Evolutionary conservation across 768 basidiomycete species (phyloP).

Genomic region (Leucosporidium yakuticum): DNA sequence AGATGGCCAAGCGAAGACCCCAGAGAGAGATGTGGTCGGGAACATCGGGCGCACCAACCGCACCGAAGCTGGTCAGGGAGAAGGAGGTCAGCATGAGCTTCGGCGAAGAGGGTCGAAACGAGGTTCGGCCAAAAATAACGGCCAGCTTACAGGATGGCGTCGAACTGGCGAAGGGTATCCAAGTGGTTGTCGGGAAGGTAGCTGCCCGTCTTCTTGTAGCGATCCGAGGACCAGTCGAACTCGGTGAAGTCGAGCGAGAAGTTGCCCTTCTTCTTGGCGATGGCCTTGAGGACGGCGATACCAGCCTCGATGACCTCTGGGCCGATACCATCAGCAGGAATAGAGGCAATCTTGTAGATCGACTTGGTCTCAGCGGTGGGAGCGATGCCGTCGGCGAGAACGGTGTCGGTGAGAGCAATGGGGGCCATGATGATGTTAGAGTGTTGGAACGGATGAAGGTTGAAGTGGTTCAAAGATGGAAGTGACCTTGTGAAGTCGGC

Average conservation of each 20-base stretch:
- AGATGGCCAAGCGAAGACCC: slow-evolving; percentile 52
- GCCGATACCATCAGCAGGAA: slow-evolving; percentile 56
- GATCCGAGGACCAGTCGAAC: slow-evolving; percentile 50
- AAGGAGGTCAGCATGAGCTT: slow-evolving; percentile 42
- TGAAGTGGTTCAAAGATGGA: too few species aligned
- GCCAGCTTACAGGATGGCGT: slow-evolving; percentile 40
- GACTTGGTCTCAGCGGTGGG: not conserved
- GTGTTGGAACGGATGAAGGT: not conserved
- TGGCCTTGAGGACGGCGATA: slow-evolving; percentile 49
- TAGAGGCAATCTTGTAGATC: slow-evolving; percentile 49
- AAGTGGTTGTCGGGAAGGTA: slow-evolving; percentile 48
- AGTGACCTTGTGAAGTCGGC: not conserved
- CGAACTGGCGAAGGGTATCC: slow-evolving; percentile 38
- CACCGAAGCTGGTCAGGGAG: slow-evolving; percentile 50
- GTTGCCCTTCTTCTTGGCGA: slow-evolving; percentile 47
- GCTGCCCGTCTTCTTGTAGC: slow-evolving; percentile 50
- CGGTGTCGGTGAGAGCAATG: not conserved
- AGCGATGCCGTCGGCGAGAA: not conserved
- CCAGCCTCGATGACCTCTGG: slow-evolving; percentile 53
- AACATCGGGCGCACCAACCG: slow-evolving; percentile 52
- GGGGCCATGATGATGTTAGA: slow-evolving; percentile 3
- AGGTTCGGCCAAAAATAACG: too few species aligned
- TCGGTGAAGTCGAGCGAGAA: slow-evolving; percentile 50
- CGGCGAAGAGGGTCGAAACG: not conserved
- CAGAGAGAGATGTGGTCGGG: slow-evolving; percentile 58